Percentiles rank a stretch among this genome's conserved stretches.
These are phyloP conservation scores for Cytospora leucostoma DNA, from an alignment of 2,329 filamentous ascomycete genomes.

Conservation along the genomic window DNA sequence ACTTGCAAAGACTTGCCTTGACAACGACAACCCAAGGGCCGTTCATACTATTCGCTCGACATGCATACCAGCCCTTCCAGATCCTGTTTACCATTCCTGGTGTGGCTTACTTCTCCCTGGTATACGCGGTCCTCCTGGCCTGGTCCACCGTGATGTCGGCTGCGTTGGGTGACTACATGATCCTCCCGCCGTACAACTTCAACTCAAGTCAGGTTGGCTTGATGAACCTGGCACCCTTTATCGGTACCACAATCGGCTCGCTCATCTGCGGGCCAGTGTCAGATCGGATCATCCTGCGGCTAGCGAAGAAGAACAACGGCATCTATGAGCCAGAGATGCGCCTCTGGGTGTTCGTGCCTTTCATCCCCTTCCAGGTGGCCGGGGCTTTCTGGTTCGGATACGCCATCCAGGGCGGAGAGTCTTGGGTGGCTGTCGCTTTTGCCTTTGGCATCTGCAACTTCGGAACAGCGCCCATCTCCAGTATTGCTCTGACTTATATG, in stretches of 20 bases:
- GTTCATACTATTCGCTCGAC: conserved; percentile 23
- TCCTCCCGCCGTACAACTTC: conserved; percentile 26
- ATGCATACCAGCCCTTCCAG: conserved; percentile 28
- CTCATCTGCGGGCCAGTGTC: conserved; percentile 39
- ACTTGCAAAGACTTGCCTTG: conserved; percentile 25
- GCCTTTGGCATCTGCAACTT: conserved; percentile 24
- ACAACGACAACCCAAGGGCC: conserved; percentile 25
- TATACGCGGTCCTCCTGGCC: conserved; percentile 27
- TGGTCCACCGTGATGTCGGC: conserved; percentile 26
- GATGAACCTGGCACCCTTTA: conserved; percentile 28
- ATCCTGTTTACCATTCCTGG: conserved; percentile 27
- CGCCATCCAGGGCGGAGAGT: conserved; percentile 25
- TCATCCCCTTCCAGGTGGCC: conserved; percentile 30
- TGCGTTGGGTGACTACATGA: conserved; percentile 24
- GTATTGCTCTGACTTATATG: conserved; percentile 27
- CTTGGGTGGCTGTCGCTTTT: conserved; percentile 26
- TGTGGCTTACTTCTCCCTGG: conserved; percentile 26
- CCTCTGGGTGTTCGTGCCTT: conserved; percentile 33
- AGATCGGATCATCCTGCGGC: conserved; percentile 38
- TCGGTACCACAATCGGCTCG: conserved; percentile 34
- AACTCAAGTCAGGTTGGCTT: conserved; percentile 26
- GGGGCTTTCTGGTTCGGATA: conserved; percentile 28
- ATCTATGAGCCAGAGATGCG: conserved; percentile 44
- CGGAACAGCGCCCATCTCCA: conserved; percentile 24
- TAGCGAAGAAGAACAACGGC: conserved; percentile 38